These are phyloP conservation scores for Picochlorum costavermella DNA, from an alignment of 139 green algal genomes.

Conservation along the genomic window DNA sequence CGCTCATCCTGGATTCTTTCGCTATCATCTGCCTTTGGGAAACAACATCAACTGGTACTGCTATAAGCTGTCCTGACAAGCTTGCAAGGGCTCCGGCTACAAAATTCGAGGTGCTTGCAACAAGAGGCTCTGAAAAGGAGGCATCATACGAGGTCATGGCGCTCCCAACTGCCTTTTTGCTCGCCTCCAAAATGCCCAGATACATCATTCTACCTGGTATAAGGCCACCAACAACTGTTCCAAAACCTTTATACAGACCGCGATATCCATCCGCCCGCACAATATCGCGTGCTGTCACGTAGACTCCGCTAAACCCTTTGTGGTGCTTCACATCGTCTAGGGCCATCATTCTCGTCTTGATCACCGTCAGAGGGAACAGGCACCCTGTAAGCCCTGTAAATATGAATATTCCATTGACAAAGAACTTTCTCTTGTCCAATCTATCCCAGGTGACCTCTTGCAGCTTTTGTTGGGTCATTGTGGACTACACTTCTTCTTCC, in stretches of 20 bases:
- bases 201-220: conserved; percentile 56
- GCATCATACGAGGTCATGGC: conserved; percentile 18
- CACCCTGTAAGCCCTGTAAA: conserved; percentile 39
- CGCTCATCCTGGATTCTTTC: conserved; percentile 15
- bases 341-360: conserved; percentile 89
- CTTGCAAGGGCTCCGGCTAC: conserved; percentile 56
- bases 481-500: too few relatives aligned
- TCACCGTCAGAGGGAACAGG: conserved; percentile 83
- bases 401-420: conserved; percentile 65
- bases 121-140: conserved; percentile 29
- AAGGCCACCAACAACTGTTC: conserved; percentile 55
- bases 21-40: conserved; percentile 19
- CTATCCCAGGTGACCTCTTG: conserved; percentile 14
- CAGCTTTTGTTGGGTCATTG: neutral
- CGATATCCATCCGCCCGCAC: conserved; percentile 62
- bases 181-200: conserved; percentile 58
- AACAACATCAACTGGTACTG: conserved; percentile 87
- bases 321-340: conserved; percentile 31
- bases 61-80: conserved; percentile 67
- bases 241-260: conserved; percentile 86
- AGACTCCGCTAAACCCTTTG: conserved; percentile 41
- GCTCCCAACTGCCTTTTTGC: conserved; percentile 35
- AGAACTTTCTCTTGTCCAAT: conserved; percentile 87
- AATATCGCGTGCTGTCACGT: conserved; percentile 48
- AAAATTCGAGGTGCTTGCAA: conserved; percentile 52